Percentiles rank a stretch among this genome's conserved stretches.
These are phyloP conservation scores for Solanum peruvianum DNA, from an alignment of 257 asterid species.

Conservation along the genomic window DNA sequence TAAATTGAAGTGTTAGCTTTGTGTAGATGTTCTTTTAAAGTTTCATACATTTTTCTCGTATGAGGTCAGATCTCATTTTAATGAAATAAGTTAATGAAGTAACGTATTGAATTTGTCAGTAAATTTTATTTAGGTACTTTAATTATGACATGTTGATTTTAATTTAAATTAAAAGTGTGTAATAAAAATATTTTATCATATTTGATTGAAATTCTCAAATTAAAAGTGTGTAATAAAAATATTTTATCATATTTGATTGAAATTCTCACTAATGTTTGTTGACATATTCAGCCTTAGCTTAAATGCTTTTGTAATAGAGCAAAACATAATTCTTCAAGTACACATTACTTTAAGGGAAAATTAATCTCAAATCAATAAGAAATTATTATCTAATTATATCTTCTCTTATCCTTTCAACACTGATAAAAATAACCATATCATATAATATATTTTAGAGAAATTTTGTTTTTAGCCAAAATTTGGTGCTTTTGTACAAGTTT, in stretches of 20 bases:
- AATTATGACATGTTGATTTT: not conserved
- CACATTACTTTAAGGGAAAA: not conserved
- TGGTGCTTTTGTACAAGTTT: no score
- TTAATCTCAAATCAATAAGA: not conserved
- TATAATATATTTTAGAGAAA: no score
- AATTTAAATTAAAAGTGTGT: not conserved
- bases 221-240: no score
- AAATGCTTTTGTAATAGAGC: not conserved
- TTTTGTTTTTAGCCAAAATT: no score
- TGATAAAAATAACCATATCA: no score
- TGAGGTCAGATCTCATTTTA: not conserved
- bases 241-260: not conserved
- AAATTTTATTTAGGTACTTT: not conserved
- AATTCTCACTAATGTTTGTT: not conserved
- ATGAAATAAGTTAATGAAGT: not conserved
- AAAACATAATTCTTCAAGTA: not conserved
- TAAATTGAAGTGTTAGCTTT: not conserved
- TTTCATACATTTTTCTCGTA: not conserved
- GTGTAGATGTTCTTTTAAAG: not conserved
- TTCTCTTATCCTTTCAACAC: not conserved
- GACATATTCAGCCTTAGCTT: not conserved
- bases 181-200: no score
- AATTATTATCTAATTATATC: not conserved
- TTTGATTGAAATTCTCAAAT: not conserved
- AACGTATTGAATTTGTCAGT: no score